phyloP scores from a whole-genome alignment of 352 stramenopile genomes.

The Globisporangium yorkense region DNA sequence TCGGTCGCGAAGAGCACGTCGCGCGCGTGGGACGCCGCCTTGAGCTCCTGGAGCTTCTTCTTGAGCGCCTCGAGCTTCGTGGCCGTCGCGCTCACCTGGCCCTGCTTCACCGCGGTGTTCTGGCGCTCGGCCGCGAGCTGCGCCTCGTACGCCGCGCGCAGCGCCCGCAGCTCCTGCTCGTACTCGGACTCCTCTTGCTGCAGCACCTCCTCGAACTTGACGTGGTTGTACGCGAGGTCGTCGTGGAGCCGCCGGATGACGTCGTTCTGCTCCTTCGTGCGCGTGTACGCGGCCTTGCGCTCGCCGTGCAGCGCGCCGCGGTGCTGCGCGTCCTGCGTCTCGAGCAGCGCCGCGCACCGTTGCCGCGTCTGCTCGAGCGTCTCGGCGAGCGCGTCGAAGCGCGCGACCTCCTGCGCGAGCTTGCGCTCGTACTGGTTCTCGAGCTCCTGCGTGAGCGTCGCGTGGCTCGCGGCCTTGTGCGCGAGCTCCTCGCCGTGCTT shows the following conservation, averaged over 20 bases:
- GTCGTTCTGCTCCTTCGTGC: conserved; percentile 76
- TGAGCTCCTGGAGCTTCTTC: conserved; percentile 84
- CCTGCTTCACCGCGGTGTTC: conserved; percentile 77
- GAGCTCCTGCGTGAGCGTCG: conserved; percentile 84
- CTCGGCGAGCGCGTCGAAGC: conserved; percentile 86
- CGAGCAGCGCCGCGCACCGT: conserved; percentile 82
- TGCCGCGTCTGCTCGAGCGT: conserved; percentile 87
- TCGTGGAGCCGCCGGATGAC: conserved; percentile 83
- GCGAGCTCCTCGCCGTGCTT: conserved; percentile 79
- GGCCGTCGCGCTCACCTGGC: conserved; percentile 66
- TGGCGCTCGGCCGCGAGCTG: conserved; percentile 69
- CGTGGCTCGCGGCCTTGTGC: conserved; percentile 66
- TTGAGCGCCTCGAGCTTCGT: conserved; percentile 79
- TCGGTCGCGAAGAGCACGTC: conserved; percentile 74
- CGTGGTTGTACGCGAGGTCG: conserved; percentile 81
- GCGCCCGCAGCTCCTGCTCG: conserved; percentile 60
- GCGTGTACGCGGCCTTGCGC: conserved; percentile 50
- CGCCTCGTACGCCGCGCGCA: conserved; percentile 49
- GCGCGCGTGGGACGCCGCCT: conserved; percentile 53
- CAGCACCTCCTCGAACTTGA: conserved; percentile 81
- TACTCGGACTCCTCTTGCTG: conserved; percentile 80
- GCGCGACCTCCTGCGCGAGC: conserved; percentile 80
- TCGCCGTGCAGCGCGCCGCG: conserved; percentile 55
- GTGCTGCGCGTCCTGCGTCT: conserved; percentile 69
- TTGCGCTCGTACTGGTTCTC: conserved; percentile 93